Percentiles rank a stretch among this genome's conserved stretches.
phyloP scores from a whole-genome alignment of 805 yeast species.

The Tetrapisispora taiwanensis region DNA sequence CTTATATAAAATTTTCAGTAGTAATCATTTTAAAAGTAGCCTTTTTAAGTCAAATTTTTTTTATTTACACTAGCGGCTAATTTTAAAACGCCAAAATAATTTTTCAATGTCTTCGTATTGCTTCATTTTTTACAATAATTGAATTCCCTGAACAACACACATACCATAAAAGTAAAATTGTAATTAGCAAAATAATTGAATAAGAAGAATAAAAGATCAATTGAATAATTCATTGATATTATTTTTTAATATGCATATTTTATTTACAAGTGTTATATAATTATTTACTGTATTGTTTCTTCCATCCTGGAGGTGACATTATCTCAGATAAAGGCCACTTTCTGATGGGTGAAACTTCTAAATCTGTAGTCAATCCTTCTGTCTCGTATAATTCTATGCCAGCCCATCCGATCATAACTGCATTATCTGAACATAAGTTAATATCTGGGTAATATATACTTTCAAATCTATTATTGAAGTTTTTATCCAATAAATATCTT shows the following conservation, averaged over 20 bases:
- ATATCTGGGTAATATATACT: constrained; percentile 57
- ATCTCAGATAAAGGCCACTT: constrained; percentile 73
- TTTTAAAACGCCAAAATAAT: no score
- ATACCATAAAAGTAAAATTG: no score
- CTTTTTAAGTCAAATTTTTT: no score
- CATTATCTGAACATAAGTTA: constrained; percentile 82
- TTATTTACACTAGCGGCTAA: no score
- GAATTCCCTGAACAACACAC: no score
- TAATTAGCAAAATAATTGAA: no score
- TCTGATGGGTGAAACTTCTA: constrained; percentile 53
- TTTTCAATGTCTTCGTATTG: no score
- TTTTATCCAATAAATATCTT: constrained; percentile 37
- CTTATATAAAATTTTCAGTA: no score
- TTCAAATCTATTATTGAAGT: constrained; percentile 27
- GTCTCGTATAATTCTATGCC: constrained; percentile 77
- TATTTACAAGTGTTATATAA: background rate
- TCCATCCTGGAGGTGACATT: constrained; percentile 44
- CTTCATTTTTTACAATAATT: no score
- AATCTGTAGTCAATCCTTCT: constrained; percentile 32
- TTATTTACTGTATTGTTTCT: background rate
- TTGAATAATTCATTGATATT: no score
- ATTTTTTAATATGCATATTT: background rate
- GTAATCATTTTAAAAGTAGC: no score
- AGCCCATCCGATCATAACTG: constrained; percentile 96
- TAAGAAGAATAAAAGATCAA: no score